phyloP scores from a whole-genome alignment of 2,329 filamentous ascomycete genomes.

The Cercospora citrullina region DNA sequence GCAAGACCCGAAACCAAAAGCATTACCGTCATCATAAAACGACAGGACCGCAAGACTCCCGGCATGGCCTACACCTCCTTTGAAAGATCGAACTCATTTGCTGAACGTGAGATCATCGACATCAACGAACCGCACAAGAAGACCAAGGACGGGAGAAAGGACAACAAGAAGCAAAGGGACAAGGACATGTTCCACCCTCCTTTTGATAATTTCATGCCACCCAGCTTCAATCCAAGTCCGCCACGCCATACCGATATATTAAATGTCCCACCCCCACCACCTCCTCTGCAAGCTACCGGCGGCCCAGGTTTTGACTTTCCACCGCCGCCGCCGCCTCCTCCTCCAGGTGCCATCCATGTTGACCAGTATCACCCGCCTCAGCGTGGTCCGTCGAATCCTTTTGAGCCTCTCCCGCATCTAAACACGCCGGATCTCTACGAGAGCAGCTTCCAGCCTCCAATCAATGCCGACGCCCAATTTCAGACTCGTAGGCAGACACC shows the following conservation, averaged over 20 bases:
- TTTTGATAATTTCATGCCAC: constrained; percentile 9
- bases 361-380: constrained; percentile 5
- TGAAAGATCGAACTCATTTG: constrained; percentile 3
- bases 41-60: not conserved
- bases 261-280: constrained; percentile 10
- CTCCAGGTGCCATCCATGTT: not conserved
- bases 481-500: constrained; percentile 10
- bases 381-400: constrained; percentile 2
- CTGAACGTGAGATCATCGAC: constrained; percentile 13
- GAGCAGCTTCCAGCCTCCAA: not conserved
- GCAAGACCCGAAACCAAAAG: not conserved
- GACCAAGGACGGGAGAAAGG: not conserved
- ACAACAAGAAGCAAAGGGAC: constrained; percentile 7
- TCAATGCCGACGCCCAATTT: not conserved
- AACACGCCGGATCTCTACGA: constrained; percentile 15
- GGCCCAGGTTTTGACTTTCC: not conserved
- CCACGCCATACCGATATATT: not conserved
- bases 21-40: constrained; percentile 15
- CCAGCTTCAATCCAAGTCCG: not conserved
- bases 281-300: not conserved
- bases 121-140: constrained; percentile 7
- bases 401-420: constrained; percentile 12
- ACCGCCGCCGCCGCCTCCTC: not conserved
- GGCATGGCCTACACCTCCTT: not conserved
- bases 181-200: not conserved